Evolutionary conservation across 169 alveolate genomes (phyloP).

Genomic region (Amoebophrya sp.): DNA sequence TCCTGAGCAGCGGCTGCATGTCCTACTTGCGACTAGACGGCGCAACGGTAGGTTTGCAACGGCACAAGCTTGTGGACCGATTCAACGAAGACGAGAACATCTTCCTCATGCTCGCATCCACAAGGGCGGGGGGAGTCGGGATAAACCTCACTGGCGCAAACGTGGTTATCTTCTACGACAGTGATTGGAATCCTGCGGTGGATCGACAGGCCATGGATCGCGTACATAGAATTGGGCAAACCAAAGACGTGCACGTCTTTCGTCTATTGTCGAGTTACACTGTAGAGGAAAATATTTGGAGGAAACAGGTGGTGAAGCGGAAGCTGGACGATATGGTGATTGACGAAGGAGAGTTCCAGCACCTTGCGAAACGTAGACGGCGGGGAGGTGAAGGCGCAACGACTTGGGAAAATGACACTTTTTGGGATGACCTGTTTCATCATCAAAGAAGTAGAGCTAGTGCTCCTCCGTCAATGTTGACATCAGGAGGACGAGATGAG

Average conservation of each 20-base stretch:
- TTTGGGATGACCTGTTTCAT: not conserved
- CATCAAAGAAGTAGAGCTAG: no score
- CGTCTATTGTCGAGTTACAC: slow-evolving; percentile 90
- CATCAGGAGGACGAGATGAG: not conserved
- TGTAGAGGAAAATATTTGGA: slow-evolving; percentile 86
- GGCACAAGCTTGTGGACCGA: not conserved
- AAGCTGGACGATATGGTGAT: slow-evolving; percentile 22
- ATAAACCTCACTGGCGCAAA: not conserved
- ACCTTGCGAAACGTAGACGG: not conserved
- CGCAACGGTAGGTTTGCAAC: not conserved
- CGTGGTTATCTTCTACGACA: slow-evolving; percentile 91
- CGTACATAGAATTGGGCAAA: slow-evolving; percentile 48
- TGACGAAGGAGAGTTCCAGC: slow-evolving; percentile 7
- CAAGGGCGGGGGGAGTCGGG: not conserved
- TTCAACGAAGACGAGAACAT: not conserved
- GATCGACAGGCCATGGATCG: slow-evolving; percentile 96
- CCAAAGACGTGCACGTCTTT: slow-evolving; percentile 63
- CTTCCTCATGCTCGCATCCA: not conserved
- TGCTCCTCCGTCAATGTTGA: not conserved
- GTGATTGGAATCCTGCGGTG: slow-evolving; percentile 97
- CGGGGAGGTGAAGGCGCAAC: not conserved
- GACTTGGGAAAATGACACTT: not conserved
- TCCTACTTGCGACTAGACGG: not conserved
- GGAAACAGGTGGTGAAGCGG: not conserved
- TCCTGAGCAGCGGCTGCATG: not conserved